Conservation (phyloP, 192 early-diverging fungal genomes). For the Chytriomyces sp. region DNA sequence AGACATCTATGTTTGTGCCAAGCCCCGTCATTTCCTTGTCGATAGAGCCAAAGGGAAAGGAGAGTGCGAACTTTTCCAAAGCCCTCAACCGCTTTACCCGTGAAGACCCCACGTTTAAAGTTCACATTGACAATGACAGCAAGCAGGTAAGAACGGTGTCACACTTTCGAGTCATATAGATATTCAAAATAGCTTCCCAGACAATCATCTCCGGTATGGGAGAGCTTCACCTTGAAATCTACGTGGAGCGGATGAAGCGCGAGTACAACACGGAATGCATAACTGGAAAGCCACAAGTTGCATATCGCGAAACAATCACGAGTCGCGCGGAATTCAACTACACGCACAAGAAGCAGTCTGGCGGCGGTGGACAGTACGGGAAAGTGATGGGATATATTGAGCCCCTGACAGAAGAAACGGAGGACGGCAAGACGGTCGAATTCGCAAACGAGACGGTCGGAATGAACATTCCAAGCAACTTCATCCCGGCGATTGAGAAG, state of each 20-base stretch:
- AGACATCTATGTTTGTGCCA: slow-evolving; percentile 96
- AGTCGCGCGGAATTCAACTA: slow-evolving; percentile 80
- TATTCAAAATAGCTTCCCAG: slow-evolving; percentile 90
- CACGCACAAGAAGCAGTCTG: slow-evolving; percentile 99
- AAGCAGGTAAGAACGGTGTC: slow-evolving; percentile 63
- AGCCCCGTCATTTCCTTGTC: slow-evolving; percentile 96
- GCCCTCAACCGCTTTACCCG: slow-evolving; percentile 73
- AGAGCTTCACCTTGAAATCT: slow-evolving; percentile 94
- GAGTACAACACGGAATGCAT: slow-evolving; percentile 95
- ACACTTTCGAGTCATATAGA: slow-evolving; percentile 52
- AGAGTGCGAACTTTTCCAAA: slow-evolving; percentile 74
- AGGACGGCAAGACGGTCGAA: slow-evolving; percentile 63
- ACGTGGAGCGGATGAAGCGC: slow-evolving; percentile 97
- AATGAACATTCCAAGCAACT: slow-evolving; percentile 92
- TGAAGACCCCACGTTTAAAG: slow-evolving; percentile 89
- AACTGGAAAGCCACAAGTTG: slow-evolving; percentile 96
- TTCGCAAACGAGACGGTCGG: slow-evolving; percentile 88
- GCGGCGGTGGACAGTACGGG: slow-evolving; percentile 95
- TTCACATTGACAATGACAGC: slow-evolving; percentile 84
- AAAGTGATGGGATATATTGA: slow-evolving; percentile 91
- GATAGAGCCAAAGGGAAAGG: slow-evolving; percentile 89
- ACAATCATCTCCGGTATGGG: slow-evolving; percentile 94
- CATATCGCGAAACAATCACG: slow-evolving; percentile 93
- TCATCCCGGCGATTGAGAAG: slow-evolving; percentile 94
- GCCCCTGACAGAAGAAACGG: slow-evolving; percentile 67